Evolutionary conservation across 306 rosid genomes (phyloP).

Genomic region (Morella rubra): DNA sequence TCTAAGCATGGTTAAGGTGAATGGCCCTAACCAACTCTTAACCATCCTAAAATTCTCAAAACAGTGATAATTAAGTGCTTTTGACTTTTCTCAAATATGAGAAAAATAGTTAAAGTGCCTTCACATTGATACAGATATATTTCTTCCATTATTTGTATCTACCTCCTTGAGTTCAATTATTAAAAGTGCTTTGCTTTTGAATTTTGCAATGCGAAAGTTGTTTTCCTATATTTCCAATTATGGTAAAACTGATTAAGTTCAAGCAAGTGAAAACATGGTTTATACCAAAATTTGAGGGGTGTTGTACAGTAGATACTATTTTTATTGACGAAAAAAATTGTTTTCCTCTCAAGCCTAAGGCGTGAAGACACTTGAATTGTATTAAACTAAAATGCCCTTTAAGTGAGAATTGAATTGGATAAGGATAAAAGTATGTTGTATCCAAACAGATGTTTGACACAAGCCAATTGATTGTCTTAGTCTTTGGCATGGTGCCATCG

Average conservation of each 20-base stretch:
- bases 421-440: constrained; percentile 21
- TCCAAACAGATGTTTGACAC: constrained; percentile 42
- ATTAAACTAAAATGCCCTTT: constrained; percentile 35
- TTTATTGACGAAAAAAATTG: too few relatives aligned
- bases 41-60: background rate
- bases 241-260: too few relatives aligned
- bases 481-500: constrained; percentile 75
- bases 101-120: background rate
- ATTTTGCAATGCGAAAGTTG: too few relatives aligned
- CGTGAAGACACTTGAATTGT: constrained; percentile 34
- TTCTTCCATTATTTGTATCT: background rate
- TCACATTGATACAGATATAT: background rate
- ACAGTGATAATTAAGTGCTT: background rate
- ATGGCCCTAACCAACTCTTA: background rate
- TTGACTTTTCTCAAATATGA: background rate
- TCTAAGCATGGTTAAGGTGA: background rate
- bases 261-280: too few relatives aligned
- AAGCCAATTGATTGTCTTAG: constrained; percentile 67
- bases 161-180: constrained; percentile 4
- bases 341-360: too few relatives aligned
- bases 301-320: too few relatives aligned
- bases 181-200: constrained; percentile 24
- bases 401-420: constrained; percentile 35
- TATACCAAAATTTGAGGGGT: too few relatives aligned
- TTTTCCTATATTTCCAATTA: too few relatives aligned